phyloP scores from a whole-genome alignment of 2,329 filamentous ascomycete genomes.

The Cytospora mali region DNA sequence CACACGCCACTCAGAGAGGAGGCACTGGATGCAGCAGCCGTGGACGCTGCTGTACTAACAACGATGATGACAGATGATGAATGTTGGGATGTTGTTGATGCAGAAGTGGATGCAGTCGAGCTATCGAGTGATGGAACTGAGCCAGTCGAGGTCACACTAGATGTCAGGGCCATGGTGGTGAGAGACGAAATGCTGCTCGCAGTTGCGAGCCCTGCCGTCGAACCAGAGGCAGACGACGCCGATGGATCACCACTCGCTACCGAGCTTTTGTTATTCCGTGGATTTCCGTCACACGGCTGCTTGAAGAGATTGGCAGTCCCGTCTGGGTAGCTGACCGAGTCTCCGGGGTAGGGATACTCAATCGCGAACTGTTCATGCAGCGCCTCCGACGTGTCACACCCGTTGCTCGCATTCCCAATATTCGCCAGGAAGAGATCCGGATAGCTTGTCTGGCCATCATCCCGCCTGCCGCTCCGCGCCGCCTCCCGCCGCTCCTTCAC shows the following conservation, averaged over 20 bases:
- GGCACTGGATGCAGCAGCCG: neutral
- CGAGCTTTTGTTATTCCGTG: conserved; percentile 28
- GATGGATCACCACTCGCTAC: neutral
- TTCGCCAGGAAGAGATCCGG: conserved; percentile 74
- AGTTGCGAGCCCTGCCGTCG: neutral
- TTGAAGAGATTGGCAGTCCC: conserved; percentile 37
- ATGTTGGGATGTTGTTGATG: neutral
- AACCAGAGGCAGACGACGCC: neutral
- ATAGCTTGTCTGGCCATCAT: conserved; percentile 50
- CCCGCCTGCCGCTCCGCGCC: conserved; percentile 29
- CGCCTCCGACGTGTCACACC: conserved; percentile 56
- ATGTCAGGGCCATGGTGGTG: too few relatives aligned
- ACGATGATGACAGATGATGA: neutral
- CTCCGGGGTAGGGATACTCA: conserved; percentile 65
- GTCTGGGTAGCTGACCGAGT: conserved; percentile 49
- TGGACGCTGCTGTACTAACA: neutral
- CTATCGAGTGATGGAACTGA: neutral
- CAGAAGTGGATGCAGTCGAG: neutral
- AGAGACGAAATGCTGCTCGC: neutral
- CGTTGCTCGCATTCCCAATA: conserved; percentile 46
- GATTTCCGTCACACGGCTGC: conserved; percentile 38
- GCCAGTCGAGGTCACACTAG: neutral
- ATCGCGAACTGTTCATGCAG: conserved; percentile 47
- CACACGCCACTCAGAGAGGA: conserved; percentile 5
- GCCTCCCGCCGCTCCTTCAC: conserved; percentile 23